Conservation (phyloP, 179 eudicot genomes). For the Pouteria campechiana region DNA sequence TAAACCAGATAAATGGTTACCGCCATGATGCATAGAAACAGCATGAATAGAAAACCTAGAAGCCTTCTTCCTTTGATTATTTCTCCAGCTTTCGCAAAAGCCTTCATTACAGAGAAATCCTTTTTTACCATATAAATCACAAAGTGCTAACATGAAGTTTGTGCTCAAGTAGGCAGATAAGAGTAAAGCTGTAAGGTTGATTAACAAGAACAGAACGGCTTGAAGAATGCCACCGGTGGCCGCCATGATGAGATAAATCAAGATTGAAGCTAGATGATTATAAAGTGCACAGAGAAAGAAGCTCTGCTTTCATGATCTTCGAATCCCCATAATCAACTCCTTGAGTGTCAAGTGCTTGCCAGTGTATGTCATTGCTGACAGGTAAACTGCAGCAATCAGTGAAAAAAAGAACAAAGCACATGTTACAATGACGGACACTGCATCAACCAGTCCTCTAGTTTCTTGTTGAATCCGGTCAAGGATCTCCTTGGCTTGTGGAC, state of each 20-base stretch:
- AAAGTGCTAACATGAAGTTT: conserved; percentile 4
- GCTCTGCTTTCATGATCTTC: conserved; percentile 2
- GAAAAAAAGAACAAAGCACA: neutral
- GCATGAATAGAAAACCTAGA: conserved; percentile 6
- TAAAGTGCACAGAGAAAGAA: no score
- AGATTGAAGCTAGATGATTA: no score
- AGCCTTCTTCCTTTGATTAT: conserved; percentile 16
- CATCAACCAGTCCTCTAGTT: neutral
- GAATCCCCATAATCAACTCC: conserved; percentile 2
- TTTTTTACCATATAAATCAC: conserved; percentile 16
- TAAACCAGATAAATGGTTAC: no score
- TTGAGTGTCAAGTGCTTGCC: neutral
- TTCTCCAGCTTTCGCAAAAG: conserved; percentile 12
- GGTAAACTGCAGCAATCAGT: neutral
- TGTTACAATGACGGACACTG: neutral
- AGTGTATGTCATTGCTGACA: neutral
- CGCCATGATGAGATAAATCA: no score
- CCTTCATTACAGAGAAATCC: conserved; percentile 9
- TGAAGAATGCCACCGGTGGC: conserved; percentile 8
- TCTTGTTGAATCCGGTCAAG: conserved; percentile 1
- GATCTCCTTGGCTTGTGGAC: neutral
- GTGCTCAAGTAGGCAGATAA: conserved; percentile 2
- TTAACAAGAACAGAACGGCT: neutral
- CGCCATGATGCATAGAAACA: no score
- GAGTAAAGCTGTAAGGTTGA: neutral